A percentile compares a stretch with the other conserved stretches of the same genome.
These are phyloP conservation scores for Endocalyx cinctus DNA, from an alignment of 2,329 filamentous ascomycete species.

Conservation along the genomic window DNA sequence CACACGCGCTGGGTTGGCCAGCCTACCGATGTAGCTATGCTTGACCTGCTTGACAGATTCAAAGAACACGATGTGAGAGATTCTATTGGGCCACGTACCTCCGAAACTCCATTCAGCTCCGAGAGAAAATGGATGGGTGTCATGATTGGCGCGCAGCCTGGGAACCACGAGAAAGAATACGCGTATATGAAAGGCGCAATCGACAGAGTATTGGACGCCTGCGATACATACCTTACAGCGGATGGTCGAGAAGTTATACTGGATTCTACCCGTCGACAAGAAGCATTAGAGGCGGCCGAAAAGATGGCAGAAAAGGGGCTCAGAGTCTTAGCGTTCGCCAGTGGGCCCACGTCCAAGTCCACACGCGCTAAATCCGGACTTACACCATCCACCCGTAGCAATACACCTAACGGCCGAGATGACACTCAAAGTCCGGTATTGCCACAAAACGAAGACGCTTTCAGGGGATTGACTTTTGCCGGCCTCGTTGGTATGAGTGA, in stretches of 20 bases:
- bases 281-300: conserved; percentile 76
- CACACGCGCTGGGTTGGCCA: conserved; percentile 95
- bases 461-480: conserved; percentile 80
- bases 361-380: conserved; percentile 35
- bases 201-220: conserved; percentile 79
- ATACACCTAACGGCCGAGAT: conserved; percentile 42
- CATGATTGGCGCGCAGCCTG: conserved; percentile 62
- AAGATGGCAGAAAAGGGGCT: conserved; percentile 85
- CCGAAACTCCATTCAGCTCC: conserved; percentile 92
- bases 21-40: conserved; percentile 94
- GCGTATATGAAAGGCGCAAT: conserved; percentile 95
- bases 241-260: conserved; percentile 84
- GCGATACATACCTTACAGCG: conserved; percentile 82
- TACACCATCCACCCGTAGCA: conserved; percentile 40
- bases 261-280: conserved; percentile 68
- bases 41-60: conserved; percentile 87
- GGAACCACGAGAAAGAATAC: conserved; percentile 63
- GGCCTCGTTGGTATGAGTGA: conserved; percentile 97
- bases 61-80: conserved; percentile 89
- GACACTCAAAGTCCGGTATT: conserved; percentile 33
- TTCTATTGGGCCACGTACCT: conserved; percentile 73
- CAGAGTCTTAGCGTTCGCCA: conserved; percentile 88
- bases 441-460: conserved; percentile 63
- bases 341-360: conserved; percentile 60
- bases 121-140: conserved; percentile 99